These are phyloP conservation scores for Sonneratia caseolaris DNA, from an alignment of 345 rosid species.

Conservation along the genomic window DNA sequence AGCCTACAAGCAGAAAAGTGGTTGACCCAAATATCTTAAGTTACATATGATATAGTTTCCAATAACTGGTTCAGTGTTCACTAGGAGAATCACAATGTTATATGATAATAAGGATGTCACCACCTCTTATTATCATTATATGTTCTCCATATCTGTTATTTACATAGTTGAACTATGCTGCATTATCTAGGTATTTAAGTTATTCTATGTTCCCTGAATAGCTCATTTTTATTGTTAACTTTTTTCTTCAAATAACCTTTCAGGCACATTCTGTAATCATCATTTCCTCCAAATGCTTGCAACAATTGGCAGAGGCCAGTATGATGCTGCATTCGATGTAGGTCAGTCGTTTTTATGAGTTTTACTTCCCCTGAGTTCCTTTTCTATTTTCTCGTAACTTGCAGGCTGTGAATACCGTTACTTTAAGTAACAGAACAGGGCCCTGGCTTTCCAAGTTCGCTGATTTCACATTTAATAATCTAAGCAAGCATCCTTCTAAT, in stretches of 20 bases:
- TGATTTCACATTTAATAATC: background rate
- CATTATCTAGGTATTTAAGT: background rate
- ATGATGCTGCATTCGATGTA: slow-evolving; percentile 54
- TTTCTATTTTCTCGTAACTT: background rate
- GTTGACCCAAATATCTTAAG: background rate
- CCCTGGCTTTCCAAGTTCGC: background rate
- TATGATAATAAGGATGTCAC: background rate
- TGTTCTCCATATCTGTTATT: background rate
- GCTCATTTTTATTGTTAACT: background rate
- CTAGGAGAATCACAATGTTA: background rate
- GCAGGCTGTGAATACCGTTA: background rate
- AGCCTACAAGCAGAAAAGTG: background rate
- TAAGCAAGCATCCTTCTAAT: background rate
- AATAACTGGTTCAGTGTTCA: background rate
- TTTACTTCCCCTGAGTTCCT: background rate
- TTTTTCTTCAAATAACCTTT: slow-evolving; percentile 10
- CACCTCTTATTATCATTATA: background rate
- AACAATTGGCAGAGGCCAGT: slow-evolving; percentile 53
- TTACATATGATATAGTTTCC: background rate
- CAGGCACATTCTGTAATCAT: slow-evolving; percentile 91
- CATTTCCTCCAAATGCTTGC: slow-evolving; percentile 78
- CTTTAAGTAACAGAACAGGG: background rate
- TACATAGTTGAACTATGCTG: background rate
- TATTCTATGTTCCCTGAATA: background rate
- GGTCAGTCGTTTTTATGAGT: slow-evolving; percentile 26